Evolutionary conservation across 202 grass and related monocot species (phyloP), one percentile per base, ranked within the genome.

Genomic region (Tripidium arundinaceum): DNA sequence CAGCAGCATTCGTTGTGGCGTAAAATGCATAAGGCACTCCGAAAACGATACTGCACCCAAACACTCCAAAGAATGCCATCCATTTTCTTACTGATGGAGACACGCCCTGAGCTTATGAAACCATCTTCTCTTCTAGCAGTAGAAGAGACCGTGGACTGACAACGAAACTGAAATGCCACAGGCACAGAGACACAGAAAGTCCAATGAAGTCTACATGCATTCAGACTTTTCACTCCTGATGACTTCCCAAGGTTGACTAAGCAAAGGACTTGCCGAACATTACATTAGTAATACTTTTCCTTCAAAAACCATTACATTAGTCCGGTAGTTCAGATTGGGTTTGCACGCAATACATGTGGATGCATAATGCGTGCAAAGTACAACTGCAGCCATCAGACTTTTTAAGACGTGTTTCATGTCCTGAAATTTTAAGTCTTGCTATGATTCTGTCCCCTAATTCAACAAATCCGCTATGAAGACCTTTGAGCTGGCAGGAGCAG

Each of bases 11-110:
- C 15, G 12, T 79, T 74, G 27, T 80, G 21, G 36, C 16, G 12
- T 45, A 65, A 52, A 54, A 34, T 29, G 24, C 39, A 60, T 41
- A 72, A 70, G 2, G 1, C 25, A 37, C 78, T 72, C 66, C 36
- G 67, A 85, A 85, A 75, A 86, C 4, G 79, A 77, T 68, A 54
- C 28, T 12, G 52, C 50, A 49, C 41, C 21, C 24, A 3, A 72
- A 7, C 63, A 63, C 28, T 40, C 16, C 15, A 45, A 80, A 66
- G 7, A 47, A 86, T 61, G 19, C 42, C 14, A 68, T 11, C 14
- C 2, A 36, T 80, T 60, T 55, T 16, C 52, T 80, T 26, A 54
- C 14, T 45, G 81, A 88, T 58, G 27, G 77, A 36, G 77, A 84
- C 77, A 2, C 8, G 2, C 37, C 15, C 28, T 46, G 18, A 84